Evolutionary conservation across 1,139 yeast species (phyloP).

Genomic region (Debaryomyces subglobosus): DNA sequence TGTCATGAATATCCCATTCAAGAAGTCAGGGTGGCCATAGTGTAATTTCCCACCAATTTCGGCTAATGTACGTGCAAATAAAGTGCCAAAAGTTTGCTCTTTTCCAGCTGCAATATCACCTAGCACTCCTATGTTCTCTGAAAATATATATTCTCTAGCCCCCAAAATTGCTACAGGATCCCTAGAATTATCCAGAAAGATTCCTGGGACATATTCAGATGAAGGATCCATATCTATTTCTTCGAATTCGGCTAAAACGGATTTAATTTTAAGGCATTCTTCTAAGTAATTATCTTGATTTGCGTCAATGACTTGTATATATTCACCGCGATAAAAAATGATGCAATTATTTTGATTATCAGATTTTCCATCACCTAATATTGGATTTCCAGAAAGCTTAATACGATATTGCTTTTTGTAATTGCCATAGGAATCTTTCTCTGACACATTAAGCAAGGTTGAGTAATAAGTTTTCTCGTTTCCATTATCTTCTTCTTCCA

Average conservation of each 20-base stretch:
- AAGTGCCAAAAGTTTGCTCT: constrained; percentile 60
- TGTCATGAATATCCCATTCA: constrained; percentile 53
- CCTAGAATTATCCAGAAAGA: constrained; percentile 23
- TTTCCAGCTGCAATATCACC: constrained; percentile 63
- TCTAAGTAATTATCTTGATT: constrained; percentile 60
- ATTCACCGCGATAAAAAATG: constrained; percentile 55
- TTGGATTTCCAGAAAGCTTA: constrained; percentile 55
- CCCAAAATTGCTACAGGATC: constrained; percentile 57
- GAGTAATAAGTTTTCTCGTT: constrained; percentile 34
- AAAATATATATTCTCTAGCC: constrained; percentile 56
- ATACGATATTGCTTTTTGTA: constrained; percentile 47
- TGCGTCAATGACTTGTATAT: constrained; percentile 56
- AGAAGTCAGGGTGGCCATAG: constrained; percentile 60
- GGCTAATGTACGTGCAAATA: constrained; percentile 57
- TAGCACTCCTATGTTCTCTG: constrained; percentile 55
- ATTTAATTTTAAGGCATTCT: constrained; percentile 57
- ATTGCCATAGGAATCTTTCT: constrained; percentile 35
- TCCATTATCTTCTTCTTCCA: constrained; percentile 37
- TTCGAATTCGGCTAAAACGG: constrained; percentile 54
- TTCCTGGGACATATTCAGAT: constrained; percentile 25
- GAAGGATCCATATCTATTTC: constrained; percentile 42
- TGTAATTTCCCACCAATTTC: constrained; percentile 59
- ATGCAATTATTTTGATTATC: constrained; percentile 59
- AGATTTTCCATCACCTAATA: constrained; percentile 59
- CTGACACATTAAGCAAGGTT: constrained; percentile 46